Evolutionary conservation across 208 protist species (phyloP).

Genomic region (Acanthamoeba castellanii): DNA sequence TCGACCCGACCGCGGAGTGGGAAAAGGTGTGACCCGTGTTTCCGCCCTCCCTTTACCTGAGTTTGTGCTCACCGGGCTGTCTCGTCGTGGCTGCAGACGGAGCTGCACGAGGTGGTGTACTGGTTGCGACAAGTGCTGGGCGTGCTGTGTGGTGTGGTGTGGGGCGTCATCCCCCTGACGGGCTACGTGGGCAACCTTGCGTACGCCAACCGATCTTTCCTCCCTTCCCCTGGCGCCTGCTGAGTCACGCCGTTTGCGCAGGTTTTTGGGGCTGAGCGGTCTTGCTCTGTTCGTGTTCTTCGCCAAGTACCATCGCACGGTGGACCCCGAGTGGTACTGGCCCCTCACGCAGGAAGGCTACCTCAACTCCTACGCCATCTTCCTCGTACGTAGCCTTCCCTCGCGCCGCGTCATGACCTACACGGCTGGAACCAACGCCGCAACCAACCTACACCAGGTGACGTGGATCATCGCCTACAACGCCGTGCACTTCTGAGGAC

Average conservation of each 20-base stretch:
- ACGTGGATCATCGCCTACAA: slow-evolving; percentile 61
- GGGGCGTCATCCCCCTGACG: slow-evolving; percentile 13
- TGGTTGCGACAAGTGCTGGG: slow-evolving; percentile 35
- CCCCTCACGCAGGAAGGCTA: slow-evolving; percentile 63
- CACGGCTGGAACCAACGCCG: too few relatives aligned
- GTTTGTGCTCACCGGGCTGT: not conserved
- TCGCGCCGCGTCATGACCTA: too few relatives aligned
- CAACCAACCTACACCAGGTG: not conserved
- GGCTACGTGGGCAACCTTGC: slow-evolving; percentile 67
- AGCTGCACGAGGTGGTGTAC: slow-evolving; percentile 61
- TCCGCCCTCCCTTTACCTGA: not conserved
- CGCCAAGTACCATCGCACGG: slow-evolving; percentile 44
- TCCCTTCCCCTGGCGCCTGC: not conserved
- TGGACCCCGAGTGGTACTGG: slow-evolving; percentile 65
- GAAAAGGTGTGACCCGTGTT: not conserved
- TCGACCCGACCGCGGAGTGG: not conserved
- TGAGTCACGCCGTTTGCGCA: not conserved
- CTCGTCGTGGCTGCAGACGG: not conserved
- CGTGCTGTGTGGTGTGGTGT: slow-evolving; percentile 21
- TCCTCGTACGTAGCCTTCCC: slow-evolving; percentile 38
- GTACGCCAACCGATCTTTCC: not conserved
- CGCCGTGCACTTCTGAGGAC: not conserved
- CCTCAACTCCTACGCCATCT: slow-evolving; percentile 51
- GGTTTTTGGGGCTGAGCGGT: slow-evolving; percentile 30
- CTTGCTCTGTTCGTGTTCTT: slow-evolving; percentile 41